Percentiles rank a stretch among this genome's conserved stretches.
phyloP scores from a whole-genome alignment of 257 asterid genomes.

The Leptodermis oblonga region DNA sequence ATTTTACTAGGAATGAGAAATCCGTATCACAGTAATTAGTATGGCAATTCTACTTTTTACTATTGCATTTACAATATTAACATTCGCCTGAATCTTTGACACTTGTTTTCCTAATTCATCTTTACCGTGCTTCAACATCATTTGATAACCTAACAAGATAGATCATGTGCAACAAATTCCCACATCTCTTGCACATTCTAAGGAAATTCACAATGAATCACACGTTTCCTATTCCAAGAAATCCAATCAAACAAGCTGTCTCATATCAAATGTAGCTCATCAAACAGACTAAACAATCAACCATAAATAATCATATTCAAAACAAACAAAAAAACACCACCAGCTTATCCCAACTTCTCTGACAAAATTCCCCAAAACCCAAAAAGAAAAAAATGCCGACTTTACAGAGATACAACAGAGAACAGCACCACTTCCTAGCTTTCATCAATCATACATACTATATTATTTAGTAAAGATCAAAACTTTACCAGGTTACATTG shows the following conservation, averaged over 20 bases:
- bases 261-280: slow-evolving; percentile 1
- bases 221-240: neutral
- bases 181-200: neutral
- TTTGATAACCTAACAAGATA: neutral
- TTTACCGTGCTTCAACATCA: neutral
- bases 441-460: neutral
- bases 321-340: neutral
- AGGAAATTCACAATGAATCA: neutral
- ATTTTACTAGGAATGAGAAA: neutral
- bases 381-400: neutral
- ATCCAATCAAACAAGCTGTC: neutral
- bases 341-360: too few species aligned
- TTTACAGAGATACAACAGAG: neutral
- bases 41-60: neutral
- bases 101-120: neutral
- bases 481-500: slow-evolving; percentile 1
- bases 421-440: too few species aligned
- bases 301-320: neutral
- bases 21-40: neutral
- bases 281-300: neutral
- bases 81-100: neutral
- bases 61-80: neutral
- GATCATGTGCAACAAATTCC: neutral
- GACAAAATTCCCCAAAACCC: neutral
- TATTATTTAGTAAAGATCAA: neutral